These are phyloP conservation scores for Penicillium cataractarum DNA, from an alignment of 495 filamentous ascomycete species.

Conservation along the genomic window DNA sequence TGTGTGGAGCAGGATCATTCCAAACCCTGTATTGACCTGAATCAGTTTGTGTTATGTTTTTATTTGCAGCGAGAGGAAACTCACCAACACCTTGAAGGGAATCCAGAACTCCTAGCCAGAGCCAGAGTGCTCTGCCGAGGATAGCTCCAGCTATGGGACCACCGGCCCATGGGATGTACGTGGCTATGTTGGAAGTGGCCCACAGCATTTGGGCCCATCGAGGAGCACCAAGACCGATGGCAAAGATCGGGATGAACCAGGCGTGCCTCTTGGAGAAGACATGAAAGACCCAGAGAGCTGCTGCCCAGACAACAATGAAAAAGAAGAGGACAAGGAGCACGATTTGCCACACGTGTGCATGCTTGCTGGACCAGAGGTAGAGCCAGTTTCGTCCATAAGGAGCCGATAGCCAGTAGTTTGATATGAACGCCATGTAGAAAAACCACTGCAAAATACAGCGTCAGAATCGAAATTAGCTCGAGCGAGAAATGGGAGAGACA, in stretches of 20 bases:
- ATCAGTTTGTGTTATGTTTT: constrained; percentile 42
- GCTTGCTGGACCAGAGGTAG: constrained; percentile 9
- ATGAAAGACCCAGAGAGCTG: constrained; percentile 51
- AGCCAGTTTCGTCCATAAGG: constrained; percentile 57
- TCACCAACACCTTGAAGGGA: constrained; percentile 55
- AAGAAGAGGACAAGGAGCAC: constrained; percentile 58
- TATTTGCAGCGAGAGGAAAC: constrained; percentile 11
- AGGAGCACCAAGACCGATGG: constrained; percentile 64
- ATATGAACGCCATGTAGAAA: constrained; percentile 23
- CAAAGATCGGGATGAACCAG: constrained; percentile 70
- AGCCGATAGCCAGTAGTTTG: constrained; percentile 55
- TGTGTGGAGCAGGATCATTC: constrained; percentile 67
- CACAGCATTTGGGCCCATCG: constrained; percentile 71
- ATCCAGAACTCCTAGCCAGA: constrained; percentile 68
- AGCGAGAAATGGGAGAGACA: constrained; percentile 19
- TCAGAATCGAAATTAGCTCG: constrained; percentile 8
- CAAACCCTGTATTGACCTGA: constrained; percentile 49
- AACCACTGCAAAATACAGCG: constrained; percentile 24
- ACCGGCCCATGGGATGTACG: constrained; percentile 63
- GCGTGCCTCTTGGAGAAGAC: constrained; percentile 56
- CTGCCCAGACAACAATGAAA: constrained; percentile 61
- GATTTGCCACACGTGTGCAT: constrained; percentile 48
- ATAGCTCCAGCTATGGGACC: constrained; percentile 52
- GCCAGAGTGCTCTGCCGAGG: constrained; percentile 59
- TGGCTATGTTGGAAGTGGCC: constrained; percentile 58